Conservation (phyloP, 257 asterid genomes). For the Petrea volubilis region DNA sequence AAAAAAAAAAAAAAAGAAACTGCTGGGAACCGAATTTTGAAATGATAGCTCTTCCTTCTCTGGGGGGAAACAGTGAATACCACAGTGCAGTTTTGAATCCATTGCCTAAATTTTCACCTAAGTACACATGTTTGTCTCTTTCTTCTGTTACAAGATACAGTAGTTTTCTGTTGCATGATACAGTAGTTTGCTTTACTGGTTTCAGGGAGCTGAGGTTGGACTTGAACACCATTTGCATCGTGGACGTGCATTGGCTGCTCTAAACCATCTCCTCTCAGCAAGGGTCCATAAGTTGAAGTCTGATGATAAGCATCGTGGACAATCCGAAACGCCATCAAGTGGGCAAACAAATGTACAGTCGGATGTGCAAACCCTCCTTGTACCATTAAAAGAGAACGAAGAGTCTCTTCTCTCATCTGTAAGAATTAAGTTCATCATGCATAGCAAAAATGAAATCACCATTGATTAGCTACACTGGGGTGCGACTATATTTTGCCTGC, state of each 20-base stretch:
- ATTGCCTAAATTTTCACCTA: constrained; percentile 7
- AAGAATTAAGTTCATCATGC: constrained; percentile 42
- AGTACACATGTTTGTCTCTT: constrained; percentile 11
- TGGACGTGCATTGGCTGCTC: constrained; percentile 95
- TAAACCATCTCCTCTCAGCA: constrained; percentile 65
- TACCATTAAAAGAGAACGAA: constrained; percentile 73
- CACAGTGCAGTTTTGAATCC: constrained; percentile 7
- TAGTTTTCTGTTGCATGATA: constrained; percentile 9
- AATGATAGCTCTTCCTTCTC: constrained; percentile 11
- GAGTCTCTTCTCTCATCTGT: constrained; percentile 86
- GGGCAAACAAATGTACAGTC: constrained; percentile 77
- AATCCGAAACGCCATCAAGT: constrained; percentile 50
- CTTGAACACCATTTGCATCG: constrained; percentile 97
- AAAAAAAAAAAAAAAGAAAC: no score
- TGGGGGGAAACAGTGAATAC: constrained; percentile 14
- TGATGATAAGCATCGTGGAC: constrained; percentile 51
- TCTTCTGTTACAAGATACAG: constrained; percentile 2
- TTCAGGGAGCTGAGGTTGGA: constrained; percentile 84
- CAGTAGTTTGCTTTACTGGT: constrained; percentile 26
- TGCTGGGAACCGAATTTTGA: constrained; percentile 17
- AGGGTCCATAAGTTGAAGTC: constrained; percentile 71
- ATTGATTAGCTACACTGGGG: constrained; percentile 18
- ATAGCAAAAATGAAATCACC: constrained; percentile 5
- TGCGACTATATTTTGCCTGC: constrained; percentile 17
- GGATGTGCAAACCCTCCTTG: constrained; percentile 76